Conservation (phyloP, 192 early-diverging fungal genomes). For the Phycomyces blakesleeanus region DNA sequence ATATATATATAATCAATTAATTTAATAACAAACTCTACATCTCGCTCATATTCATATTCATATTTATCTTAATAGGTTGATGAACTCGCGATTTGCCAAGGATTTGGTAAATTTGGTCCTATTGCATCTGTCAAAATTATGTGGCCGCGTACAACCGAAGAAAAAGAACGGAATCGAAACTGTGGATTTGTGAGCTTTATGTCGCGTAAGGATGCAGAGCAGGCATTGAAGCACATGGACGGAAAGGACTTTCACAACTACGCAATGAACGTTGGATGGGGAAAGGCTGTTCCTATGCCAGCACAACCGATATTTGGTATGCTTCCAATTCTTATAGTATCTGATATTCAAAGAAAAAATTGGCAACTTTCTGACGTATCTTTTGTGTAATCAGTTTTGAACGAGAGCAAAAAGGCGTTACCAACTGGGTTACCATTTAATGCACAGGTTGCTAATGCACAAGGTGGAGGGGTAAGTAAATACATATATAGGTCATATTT, state of each 20-base stretch:
- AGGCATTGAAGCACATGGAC: slow-evolving; percentile 72
- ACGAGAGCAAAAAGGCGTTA: slow-evolving; percentile 20
- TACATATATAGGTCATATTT: background rate
- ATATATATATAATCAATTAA: no score
- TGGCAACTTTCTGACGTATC: background rate
- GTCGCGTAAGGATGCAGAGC: slow-evolving; percentile 64
- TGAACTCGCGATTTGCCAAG: slow-evolving; percentile 56
- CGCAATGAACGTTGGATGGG: slow-evolving; percentile 75
- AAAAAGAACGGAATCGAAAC: slow-evolving; percentile 72
- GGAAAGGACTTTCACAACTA: slow-evolving; percentile 59
- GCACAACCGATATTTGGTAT: slow-evolving; percentile 68
- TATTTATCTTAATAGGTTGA: background rate
- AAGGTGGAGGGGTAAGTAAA: background rate
- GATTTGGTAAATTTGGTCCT: slow-evolving; percentile 79
- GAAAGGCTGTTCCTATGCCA: slow-evolving; percentile 75
- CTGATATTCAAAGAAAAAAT: background rate
- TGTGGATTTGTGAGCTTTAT: slow-evolving; percentile 92
- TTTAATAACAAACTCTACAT: no score
- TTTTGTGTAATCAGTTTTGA: slow-evolving; percentile 22
- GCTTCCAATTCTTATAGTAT: background rate
- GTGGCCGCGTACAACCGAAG: slow-evolving; percentile 90
- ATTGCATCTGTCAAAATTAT: slow-evolving; percentile 93
- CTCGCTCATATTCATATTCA: no score
- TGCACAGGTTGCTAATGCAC: slow-evolving; percentile 46
- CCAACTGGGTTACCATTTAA: slow-evolving; percentile 57